Conservation (phyloP, 305 asterid species). For the Plantago lanceolata region DNA sequence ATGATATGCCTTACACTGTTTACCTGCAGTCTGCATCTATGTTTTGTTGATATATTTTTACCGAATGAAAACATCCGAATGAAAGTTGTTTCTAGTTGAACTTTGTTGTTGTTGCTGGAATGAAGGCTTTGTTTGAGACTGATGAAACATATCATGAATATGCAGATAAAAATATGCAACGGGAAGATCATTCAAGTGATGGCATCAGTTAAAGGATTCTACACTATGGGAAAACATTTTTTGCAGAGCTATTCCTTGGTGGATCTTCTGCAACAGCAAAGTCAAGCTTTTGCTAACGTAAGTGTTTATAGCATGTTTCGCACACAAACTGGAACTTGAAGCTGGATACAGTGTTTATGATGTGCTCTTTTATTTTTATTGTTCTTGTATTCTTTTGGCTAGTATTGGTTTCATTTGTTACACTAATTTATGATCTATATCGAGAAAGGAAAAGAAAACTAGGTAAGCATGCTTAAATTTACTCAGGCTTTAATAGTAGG, state of each 20-base stretch:
- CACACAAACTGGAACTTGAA: background rate
- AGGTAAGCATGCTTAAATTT: too few species aligned
- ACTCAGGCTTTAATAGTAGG: background rate
- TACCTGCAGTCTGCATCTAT: too few species aligned
- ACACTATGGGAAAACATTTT: constrained; percentile 71
- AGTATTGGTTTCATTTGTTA: background rate
- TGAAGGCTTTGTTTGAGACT: constrained; percentile 9
- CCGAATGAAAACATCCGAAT: background rate
- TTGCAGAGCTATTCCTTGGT: constrained; percentile 81
- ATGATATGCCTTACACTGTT: too few species aligned
- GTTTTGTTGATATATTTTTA: background rate
- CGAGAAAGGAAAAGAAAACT: background rate
- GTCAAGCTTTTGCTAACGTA: constrained; percentile 94
- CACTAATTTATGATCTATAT: background rate
- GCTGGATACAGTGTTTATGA: background rate
- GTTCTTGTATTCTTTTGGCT: background rate
- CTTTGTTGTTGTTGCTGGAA: background rate
- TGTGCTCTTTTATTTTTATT: constrained; percentile 5
- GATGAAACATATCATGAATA: constrained; percentile 22
- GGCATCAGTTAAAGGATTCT: constrained; percentile 83
- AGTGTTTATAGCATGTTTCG: constrained; percentile 28
- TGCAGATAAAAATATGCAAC: constrained; percentile 96
- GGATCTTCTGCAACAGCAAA: constrained; percentile 98
- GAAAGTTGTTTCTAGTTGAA: too few species aligned
- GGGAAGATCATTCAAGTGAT: constrained; percentile 85